phyloP scores from a whole-genome alignment of 352 stramenopile genomes.

The Aphanomyces astaci region DNA sequence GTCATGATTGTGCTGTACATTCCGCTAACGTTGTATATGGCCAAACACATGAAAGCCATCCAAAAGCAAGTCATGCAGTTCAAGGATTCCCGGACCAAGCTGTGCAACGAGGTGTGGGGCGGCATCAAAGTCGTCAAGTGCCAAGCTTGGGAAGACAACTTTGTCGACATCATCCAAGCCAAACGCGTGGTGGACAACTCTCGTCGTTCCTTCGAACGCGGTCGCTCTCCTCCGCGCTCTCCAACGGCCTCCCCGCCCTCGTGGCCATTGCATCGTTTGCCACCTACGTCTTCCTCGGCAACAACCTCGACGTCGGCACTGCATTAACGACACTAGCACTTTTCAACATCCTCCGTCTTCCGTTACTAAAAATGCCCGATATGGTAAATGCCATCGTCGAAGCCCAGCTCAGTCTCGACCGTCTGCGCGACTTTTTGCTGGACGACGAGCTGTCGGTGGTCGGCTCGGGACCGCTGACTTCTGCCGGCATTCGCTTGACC shows the following conservation, averaged over 20 bases:
- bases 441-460: neutral
- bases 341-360: constrained; percentile 19
- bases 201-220: neutral
- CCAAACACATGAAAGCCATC: constrained; percentile 36
- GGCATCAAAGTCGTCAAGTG: constrained; percentile 90
- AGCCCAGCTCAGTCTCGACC: constrained; percentile 18
- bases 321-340: constrained; percentile 16
- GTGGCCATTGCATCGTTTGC: constrained; percentile 14
- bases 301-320: constrained; percentile 12
- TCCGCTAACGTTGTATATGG: constrained; percentile 38
- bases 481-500: neutral
- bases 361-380: constrained; percentile 14
- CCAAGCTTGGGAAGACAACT: constrained; percentile 81
- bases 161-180: constrained; percentile 26
- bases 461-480: neutral
- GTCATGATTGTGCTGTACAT: constrained; percentile 21
- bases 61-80: constrained; percentile 62
- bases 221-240: neutral
- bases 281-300: constrained; percentile 9
- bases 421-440: constrained; percentile 3
- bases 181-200: neutral
- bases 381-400: constrained; percentile 20
- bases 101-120: constrained; percentile 76
- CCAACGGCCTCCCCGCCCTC: constrained; percentile 10
- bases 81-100: constrained; percentile 73